These are phyloP conservation scores for Herpotrichia juniperi DNA, from an alignment of 2,329 filamentous ascomycete species.

Conservation along the genomic window DNA sequence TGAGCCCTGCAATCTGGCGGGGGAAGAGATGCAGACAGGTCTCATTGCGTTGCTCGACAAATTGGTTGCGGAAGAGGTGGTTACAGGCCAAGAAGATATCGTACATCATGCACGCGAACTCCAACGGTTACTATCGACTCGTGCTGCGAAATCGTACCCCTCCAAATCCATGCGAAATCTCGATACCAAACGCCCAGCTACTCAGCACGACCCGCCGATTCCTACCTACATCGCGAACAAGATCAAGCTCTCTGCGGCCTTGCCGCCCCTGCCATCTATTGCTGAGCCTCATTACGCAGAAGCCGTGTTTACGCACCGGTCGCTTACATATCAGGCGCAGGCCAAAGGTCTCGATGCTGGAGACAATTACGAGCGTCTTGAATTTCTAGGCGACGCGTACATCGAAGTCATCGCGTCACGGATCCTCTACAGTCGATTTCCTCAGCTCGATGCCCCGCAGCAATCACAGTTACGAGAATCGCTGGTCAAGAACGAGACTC, in stretches of 20 bases:
- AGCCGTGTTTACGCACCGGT: constrained; percentile 70
- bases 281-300: constrained; percentile 64
- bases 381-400: constrained; percentile 89
- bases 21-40: constrained; percentile 33
- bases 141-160: constrained; percentile 44
- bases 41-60: constrained; percentile 37
- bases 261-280: constrained; percentile 68
- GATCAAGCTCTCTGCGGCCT: constrained; percentile 36
- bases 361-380: constrained; percentile 76
- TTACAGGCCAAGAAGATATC: constrained; percentile 29
- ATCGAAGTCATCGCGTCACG: constrained; percentile 77
- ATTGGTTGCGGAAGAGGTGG: constrained; percentile 31
- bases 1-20: constrained; percentile 20
- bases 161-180: constrained; percentile 57
- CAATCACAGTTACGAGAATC: constrained; percentile 78
- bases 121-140: constrained; percentile 30
- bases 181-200: constrained; percentile 33
- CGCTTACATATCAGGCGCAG: constrained; percentile 16
- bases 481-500: constrained; percentile 79
- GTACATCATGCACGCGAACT: constrained; percentile 37
- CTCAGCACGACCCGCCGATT: constrained; percentile 21
- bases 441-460: constrained; percentile 67
- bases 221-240: constrained; percentile 35
- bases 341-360: constrained; percentile 19
- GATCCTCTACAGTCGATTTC: constrained; percentile 77